Evolutionary conservation across 1,284 basidiomycete genomes (phyloP), one percentile per base, ranked within the genome.

Genomic region (Lignosus rhinocerotis): DNA sequence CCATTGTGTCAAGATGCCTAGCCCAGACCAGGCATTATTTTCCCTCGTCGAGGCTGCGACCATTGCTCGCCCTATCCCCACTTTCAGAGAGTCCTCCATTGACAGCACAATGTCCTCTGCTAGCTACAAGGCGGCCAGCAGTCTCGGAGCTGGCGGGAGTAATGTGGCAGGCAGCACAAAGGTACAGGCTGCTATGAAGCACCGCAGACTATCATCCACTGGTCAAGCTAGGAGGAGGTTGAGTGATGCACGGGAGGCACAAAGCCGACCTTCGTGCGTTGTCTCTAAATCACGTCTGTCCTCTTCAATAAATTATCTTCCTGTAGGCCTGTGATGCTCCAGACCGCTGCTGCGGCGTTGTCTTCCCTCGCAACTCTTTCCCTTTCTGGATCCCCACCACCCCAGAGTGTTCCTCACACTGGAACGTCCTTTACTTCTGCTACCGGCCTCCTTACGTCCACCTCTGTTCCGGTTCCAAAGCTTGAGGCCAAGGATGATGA

Each of bases 211-310:
- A 38, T 85, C 87, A 14, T 89, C 87, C 0, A 80, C 83, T 9
- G 85, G 87, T 14, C 85, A 87, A 73, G 77, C 82, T 11, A 82
- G 82, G 68, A 79, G 88, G 65, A 78, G 89, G 58, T 70, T 89
- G 65, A 90, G 87, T 71, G 89, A 92, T 70, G 89, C 88, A 39
- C 78, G 87, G 53, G 88, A 90, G 72, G 89, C 89, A 43, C 85
- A 85, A 50, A 78, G 77, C 59, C 78, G 88, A 62, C 88, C 87
- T 58, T 83, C 81, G 87, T 90, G 73, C 76, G 86, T 87, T 62
- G 61, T 59, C 60, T 47, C 48, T 56, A 49, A 52, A 56, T 51
- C 58, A 47, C 34, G 21, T 38, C 45, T 33, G 9, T 45, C 44
- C 50, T 61, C 51, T 52, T 49, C 56, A 43, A 57, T 47, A 56